Percentiles rank a stretch among this genome's conserved stretches.
These are phyloP conservation scores for Ogataea trehalophila DNA, from an alignment of 805 yeast genomes.

Conservation along the genomic window DNA sequence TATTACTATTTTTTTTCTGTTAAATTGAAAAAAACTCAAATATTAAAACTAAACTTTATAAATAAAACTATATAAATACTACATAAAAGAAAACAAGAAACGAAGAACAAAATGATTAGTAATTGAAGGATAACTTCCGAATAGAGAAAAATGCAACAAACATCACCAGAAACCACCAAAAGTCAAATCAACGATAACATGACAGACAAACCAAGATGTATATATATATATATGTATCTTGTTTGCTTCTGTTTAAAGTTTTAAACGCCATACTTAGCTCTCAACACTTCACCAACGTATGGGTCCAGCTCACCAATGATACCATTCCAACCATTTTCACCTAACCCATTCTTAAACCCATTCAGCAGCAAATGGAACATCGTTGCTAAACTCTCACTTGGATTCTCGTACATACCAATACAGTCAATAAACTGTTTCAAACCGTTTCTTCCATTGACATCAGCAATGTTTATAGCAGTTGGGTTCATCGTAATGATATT, in stretches of 20 bases:
- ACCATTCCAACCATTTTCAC: slow-evolving; percentile 31
- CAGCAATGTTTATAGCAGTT: slow-evolving; percentile 45
- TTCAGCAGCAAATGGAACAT: slow-evolving; percentile 40
- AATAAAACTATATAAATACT: too few relatives aligned
- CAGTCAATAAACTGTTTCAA: slow-evolving; percentile 54
- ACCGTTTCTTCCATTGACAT: slow-evolving; percentile 40
- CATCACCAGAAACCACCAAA: background rate
- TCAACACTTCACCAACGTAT: slow-evolving; percentile 19
- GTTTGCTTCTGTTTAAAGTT: background rate
- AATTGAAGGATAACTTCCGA: too few relatives aligned
- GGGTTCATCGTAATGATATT: slow-evolving; percentile 64
- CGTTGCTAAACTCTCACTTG: slow-evolving; percentile 41
- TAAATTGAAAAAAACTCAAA: background rate
- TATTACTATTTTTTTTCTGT: background rate
- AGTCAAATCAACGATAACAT: background rate
- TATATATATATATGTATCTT: background rate
- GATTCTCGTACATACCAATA: slow-evolving; percentile 50
- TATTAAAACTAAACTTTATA: too few relatives aligned
- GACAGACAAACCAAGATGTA: too few relatives aligned
- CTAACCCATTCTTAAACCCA: slow-evolving; percentile 45
- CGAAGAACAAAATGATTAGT: too few relatives aligned
- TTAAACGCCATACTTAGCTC: slow-evolving; percentile 27
- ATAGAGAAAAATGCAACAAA: background rate
- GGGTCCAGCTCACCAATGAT: slow-evolving; percentile 22
- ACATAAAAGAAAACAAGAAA: too few relatives aligned